Evolutionary conservation across 2,329 filamentous ascomycete species (phyloP), one percentile per base, ranked within the genome.

Genomic region (Epichloe brachyelytri): DNA sequence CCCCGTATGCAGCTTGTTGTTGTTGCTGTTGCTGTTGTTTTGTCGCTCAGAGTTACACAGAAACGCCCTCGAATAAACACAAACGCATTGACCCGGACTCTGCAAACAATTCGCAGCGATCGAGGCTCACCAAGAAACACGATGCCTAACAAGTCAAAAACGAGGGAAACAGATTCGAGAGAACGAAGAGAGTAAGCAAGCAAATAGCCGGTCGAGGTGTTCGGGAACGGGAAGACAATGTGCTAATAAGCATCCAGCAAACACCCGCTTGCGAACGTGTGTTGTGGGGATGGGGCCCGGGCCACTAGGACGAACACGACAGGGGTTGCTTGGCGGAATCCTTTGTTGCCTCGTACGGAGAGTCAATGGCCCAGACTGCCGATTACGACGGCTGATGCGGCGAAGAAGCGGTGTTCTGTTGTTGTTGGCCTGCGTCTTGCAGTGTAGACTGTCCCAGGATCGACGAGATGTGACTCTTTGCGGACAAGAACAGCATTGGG

Each of bases 301-400:
- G 26, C 26, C 12, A 34, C 22, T 14, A n/a, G 11, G 26, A 45
- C 22, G 30, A 34, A n/a, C 26, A 45, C 46, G 46, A 49, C 22
- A 37, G 17, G 34, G 47, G 26, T 39, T 26, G 11, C 10, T 20
- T 20, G 46, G 36, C 33, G 33, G 34, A n/a, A 47, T 30, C 26
- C 26, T 20, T 34, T 11, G 14, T 26, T 17, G 19, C 47, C 14
- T 15, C 20, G 22, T 43, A 26, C 39, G 20, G 17, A 41, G 39
- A 19, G 20, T 11, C 39, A 41, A 41, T 12, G 10, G 4, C 7
- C 19, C 40, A 14, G 11, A 1, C 22, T 12, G 43, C 30, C n/a
- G 47, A 45, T 52, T 50, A 50, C 51, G 51, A 50, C 47, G 26
- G 43, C 37, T 49, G 17, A 30, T 49, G 49, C 49, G 43, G 43